phyloP scores from a whole-genome alignment of 1,284 basidiomycete species.

The Trametes polyzona region DNA sequence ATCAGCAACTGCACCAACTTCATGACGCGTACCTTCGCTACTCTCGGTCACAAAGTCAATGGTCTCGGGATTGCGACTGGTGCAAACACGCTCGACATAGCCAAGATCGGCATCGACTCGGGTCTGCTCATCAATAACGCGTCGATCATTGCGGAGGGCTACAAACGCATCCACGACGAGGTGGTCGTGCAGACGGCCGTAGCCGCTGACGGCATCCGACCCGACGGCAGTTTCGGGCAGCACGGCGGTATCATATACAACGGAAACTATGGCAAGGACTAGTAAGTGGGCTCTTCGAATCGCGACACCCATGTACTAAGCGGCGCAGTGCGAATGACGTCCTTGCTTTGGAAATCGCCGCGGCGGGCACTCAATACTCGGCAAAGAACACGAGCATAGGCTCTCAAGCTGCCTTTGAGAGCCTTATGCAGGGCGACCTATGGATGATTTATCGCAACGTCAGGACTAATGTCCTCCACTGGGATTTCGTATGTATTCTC shows the following conservation, averaged over 20 bases:
- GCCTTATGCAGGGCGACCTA: conserved; percentile 52
- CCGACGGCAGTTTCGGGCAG: conserved; percentile 67
- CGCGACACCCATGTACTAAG: no score
- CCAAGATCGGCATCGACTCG: conserved; percentile 57
- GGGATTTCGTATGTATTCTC: conserved; percentile 61
- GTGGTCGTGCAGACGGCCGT: conserved; percentile 48
- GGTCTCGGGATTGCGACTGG: conserved; percentile 57
- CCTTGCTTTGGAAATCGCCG: conserved; percentile 53
- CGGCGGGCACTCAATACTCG: conserved; percentile 54
- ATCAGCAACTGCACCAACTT: conserved; percentile 52
- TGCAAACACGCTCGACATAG: conserved; percentile 64
- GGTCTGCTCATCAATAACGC: conserved; percentile 50
- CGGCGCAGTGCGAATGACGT: conserved; percentile 58
- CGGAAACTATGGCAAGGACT: conserved; percentile 69
- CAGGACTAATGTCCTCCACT: conserved; percentile 58
- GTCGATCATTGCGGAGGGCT: conserved; percentile 51
- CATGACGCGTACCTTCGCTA: conserved; percentile 53
- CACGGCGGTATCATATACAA: conserved; percentile 65
- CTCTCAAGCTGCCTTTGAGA: conserved; percentile 48
- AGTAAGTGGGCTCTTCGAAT: no score
- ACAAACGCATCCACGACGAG: conserved; percentile 51
- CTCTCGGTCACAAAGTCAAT: conserved; percentile 48
- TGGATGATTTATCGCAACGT: conserved; percentile 74
- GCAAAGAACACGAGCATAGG: conserved; percentile 40
- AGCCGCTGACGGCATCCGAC: conserved; percentile 60